These are phyloP conservation scores for Digitaria exilis DNA, from an alignment of 202 grass and related monocot genomes.

Conservation along the genomic window DNA sequence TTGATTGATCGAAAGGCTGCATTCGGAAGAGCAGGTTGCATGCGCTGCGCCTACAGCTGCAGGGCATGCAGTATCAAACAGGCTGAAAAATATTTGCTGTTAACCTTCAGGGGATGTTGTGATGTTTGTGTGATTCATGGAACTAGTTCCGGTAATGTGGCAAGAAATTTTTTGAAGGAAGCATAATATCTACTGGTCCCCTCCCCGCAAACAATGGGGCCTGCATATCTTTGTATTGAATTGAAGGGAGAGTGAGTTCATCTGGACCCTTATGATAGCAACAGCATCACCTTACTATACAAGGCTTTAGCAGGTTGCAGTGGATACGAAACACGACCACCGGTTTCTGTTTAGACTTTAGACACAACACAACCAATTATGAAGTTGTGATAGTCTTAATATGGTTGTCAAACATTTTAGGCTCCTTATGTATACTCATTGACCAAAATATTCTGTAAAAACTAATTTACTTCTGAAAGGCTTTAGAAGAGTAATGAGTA, in stretches of 20 bases:
- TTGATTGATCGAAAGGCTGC: neutral
- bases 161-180: neutral
- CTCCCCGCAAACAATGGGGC: too few species aligned
- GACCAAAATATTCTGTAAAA: neutral
- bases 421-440: conserved; percentile 2
- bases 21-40: too few species aligned
- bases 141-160: neutral
- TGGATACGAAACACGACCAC: too few species aligned
- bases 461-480: neutral
- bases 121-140: neutral
- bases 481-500: neutral
- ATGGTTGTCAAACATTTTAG: neutral
- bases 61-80: too few species aligned
- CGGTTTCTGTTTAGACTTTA: too few species aligned
- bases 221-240: too few species aligned
- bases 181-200: too few species aligned
- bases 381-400: neutral
- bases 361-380: neutral
- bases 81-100: neutral
- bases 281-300: too few species aligned
- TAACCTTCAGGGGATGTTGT: neutral
- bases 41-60: too few species aligned
- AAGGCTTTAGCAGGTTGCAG: too few species aligned
- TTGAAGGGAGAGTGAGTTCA: too few species aligned
- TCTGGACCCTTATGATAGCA: too few species aligned